Conservation (phyloP, 352 stramenopile species). For the Phytophthora europaea region DNA sequence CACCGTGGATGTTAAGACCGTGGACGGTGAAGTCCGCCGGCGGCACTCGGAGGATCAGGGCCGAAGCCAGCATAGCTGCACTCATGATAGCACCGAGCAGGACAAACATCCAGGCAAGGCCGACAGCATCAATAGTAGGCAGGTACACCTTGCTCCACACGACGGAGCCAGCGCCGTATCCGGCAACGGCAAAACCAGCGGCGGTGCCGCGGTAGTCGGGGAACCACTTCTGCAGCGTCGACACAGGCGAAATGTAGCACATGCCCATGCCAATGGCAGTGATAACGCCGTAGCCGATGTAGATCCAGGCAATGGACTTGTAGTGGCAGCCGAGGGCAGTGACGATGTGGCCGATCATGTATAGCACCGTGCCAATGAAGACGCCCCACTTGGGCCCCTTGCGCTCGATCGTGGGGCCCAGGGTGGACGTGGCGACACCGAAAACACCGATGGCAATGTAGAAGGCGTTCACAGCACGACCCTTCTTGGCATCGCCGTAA, state of each 20-base stretch:
- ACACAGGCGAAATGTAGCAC: conserved; percentile 76
- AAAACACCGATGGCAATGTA: conserved; percentile 77
- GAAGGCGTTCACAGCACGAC: conserved; percentile 74
- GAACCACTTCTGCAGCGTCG: conserved; percentile 81
- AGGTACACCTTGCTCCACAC: conserved; percentile 75
- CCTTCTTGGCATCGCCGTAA: conserved; percentile 59
- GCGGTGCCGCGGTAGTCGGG: conserved; percentile 76
- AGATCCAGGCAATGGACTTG: conserved; percentile 64
- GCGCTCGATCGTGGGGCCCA: conserved; percentile 71
- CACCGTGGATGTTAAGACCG: conserved; percentile 72
- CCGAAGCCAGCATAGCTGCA: conserved; percentile 53
- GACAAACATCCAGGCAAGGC: conserved; percentile 54
- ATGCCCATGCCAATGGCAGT: conserved; percentile 70
- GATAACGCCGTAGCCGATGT: conserved; percentile 77
- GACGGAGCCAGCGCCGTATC: conserved; percentile 68
- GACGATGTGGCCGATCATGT: conserved; percentile 68
- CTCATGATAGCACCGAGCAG: conserved; percentile 55
- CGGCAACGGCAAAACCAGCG: conserved; percentile 69
- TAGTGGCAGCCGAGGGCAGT: conserved; percentile 58
- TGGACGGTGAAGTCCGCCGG: conserved; percentile 56
- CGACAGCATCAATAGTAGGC: conserved; percentile 55
- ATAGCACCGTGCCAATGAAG: conserved; percentile 54
- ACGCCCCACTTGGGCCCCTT: conserved; percentile 56
- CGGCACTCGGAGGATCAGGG: conserved; percentile 57
- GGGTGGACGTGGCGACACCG: conserved; percentile 56